Percentiles rank a stretch among this genome's conserved stretches.
Evolutionary conservation across 1,284 basidiomycete species (phyloP).

Genomic region (Dichomitus squalens): DNA sequence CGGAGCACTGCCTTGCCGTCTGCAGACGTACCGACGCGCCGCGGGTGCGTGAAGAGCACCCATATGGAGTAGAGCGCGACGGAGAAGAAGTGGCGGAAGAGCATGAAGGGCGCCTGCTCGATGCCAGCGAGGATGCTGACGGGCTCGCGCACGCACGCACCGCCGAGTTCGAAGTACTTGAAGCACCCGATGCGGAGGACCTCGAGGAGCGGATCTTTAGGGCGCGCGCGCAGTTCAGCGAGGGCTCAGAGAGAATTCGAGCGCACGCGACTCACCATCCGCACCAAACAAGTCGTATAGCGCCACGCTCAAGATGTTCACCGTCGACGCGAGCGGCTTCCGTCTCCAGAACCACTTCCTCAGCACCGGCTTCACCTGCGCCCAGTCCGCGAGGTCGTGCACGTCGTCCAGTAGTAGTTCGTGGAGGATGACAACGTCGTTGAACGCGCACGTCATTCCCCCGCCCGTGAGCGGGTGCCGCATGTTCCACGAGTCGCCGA

Average conservation of each 20-base stretch:
- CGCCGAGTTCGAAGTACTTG: constrained; percentile 96
- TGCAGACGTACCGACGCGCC: constrained; percentile 26
- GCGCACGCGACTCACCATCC: constrained; percentile 56
- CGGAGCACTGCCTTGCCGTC: constrained; percentile 39
- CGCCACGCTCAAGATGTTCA: constrained; percentile 91
- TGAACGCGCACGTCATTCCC: constrained; percentile 93
- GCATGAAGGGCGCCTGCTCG: constrained; percentile 73
- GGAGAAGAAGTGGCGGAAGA: constrained; percentile 93
- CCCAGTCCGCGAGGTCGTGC: constrained; percentile 63
- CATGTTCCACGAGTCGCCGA: constrained; percentile 99
- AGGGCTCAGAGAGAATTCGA: not conserved
- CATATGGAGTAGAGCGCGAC: constrained; percentile 95
- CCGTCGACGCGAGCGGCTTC: constrained; percentile 80
- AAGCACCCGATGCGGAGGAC: constrained; percentile 93
- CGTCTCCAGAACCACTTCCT: constrained; percentile 84
- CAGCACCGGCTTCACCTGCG: constrained; percentile 56
- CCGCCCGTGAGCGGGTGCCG: constrained; percentile 97
- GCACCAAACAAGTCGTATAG: constrained; percentile 92
- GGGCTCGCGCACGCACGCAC: constrained; percentile 87
- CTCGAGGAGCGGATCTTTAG: constrained; percentile 72
- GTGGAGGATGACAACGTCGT: constrained; percentile 80
- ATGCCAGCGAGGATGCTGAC: constrained; percentile 85
- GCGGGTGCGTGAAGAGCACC: constrained; percentile 79
- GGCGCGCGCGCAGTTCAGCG: not conserved
- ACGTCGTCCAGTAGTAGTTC: constrained; percentile 55